Evolutionary conservation across 441 rosid genomes (phyloP), one percentile per base, ranked within the genome.

Genomic region (Syzygium syzygioides): DNA sequence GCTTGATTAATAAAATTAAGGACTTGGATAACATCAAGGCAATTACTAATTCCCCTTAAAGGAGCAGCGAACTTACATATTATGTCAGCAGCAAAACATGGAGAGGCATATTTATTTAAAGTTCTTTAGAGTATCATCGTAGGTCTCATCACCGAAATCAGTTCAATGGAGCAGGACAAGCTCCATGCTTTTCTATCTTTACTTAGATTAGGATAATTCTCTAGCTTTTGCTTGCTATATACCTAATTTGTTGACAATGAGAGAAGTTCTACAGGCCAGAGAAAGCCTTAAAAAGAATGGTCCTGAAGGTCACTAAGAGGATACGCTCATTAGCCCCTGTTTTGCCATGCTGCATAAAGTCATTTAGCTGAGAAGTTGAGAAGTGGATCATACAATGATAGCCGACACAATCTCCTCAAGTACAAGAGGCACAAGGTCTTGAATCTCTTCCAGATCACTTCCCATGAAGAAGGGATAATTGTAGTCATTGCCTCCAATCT

Each of bases 321-420:
- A 32, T 68, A 5, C 19, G 79, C 34, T 7, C 79, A 2, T 71
- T 37, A 2, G 80, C 28, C 80, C 50, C 37, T 71, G 4, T 20
- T 19, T 71, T 71, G 28, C 50, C 3, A 4, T 37, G 28, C 50
- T 7, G 80, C 80, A 20, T 7, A 20, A 71, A 71, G 28, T 20
- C 50, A 71, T 71, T 19, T 20, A 37, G 50, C 28, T 7, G 20
- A 50, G 50, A 13, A 71, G 80, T 71, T 71, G 11, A 19, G 28
- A 19, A 71, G 80, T 37, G 80, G 50, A 71, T 71, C 71, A 87
- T 89, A 93, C 96, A 89, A 45, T 80, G 86, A 93, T 80, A 32
- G 92, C 89, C 10, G 90, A 90, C 89, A 87, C 91, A 25, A 93
- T 94, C 52, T 48, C 86, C 79, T 91, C 85, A n/a, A n/a, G n/a